Evolutionary conservation across 306 rosid genomes (phyloP).

Genomic region (Trichosanthes cucumerina): DNA sequence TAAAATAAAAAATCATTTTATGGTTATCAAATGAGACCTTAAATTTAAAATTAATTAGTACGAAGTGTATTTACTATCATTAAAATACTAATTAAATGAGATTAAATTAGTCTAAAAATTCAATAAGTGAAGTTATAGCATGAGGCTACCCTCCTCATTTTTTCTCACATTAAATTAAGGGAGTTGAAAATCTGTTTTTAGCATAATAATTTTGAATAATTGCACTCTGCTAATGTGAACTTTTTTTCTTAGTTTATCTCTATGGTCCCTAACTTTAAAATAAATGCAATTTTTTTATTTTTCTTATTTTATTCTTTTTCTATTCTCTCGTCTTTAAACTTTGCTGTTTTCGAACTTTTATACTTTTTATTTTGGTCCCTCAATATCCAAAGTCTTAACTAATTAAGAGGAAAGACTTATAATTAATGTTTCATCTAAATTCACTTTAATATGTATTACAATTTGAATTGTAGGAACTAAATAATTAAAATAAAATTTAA

Average conservation of each 20-base stretch:
- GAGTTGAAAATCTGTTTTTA: background rate
- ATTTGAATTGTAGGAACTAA: no score
- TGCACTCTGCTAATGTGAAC: background rate
- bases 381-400: background rate
- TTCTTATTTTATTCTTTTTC: background rate
- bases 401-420: no score
- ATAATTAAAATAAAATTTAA: no score
- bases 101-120: background rate
- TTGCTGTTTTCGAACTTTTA: background rate
- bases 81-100: background rate
- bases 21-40: no score
- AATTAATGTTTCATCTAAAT: no score
- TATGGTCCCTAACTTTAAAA: background rate
- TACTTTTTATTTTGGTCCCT: background rate
- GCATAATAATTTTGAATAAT: background rate
- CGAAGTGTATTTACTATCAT: background rate
- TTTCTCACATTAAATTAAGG: background rate
- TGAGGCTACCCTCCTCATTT: background rate
- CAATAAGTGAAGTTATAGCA: background rate
- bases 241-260: no score
- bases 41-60: background rate
- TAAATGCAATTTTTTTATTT: background rate
- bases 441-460: no score
- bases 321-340: background rate
- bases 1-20: no score